Conservation (phyloP, 768 basidiomycete genomes). For the Nevesoporus exiguus region DNA sequence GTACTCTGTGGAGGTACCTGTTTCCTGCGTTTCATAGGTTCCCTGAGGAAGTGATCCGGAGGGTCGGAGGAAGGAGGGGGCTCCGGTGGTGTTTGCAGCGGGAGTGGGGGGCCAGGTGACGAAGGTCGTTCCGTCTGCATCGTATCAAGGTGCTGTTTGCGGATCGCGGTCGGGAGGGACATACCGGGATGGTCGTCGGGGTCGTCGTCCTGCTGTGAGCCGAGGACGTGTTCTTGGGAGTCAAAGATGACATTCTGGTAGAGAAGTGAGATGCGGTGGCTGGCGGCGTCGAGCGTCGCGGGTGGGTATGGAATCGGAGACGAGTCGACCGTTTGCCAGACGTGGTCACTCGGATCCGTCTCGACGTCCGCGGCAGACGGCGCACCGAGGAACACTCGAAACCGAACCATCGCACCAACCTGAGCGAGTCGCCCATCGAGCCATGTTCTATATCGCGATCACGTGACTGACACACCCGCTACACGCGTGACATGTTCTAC, state of each 20-base stretch:
- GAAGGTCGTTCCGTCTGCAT: slow-evolving; percentile 45
- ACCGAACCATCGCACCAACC: not conserved
- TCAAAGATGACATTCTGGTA: slow-evolving; percentile 74
- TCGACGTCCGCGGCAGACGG: slow-evolving; percentile 34
- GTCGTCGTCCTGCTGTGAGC: slow-evolving; percentile 20
- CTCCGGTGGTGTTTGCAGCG: slow-evolving; percentile 20
- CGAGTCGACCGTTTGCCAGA: slow-evolving; percentile 43
- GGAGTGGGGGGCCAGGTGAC: slow-evolving; percentile 60
- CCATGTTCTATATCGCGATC: no score
- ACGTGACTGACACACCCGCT: slow-evolving; percentile 18
- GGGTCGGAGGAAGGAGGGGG: slow-evolving; percentile 25
- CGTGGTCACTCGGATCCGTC: slow-evolving; percentile 35
- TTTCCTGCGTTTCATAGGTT: slow-evolving; percentile 43
- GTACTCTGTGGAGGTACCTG: slow-evolving; percentile 45
- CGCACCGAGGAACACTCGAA: slow-evolving; percentile 33
- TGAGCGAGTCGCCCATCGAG: not conserved
- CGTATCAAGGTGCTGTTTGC: not conserved
- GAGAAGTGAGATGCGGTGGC: slow-evolving; percentile 61
- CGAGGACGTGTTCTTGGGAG: slow-evolving; percentile 32
- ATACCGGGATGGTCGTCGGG: slow-evolving; percentile 11
- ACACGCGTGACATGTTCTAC: slow-evolving; percentile 30
- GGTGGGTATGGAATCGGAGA: slow-evolving; percentile 35
- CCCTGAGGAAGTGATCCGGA: slow-evolving; percentile 26
- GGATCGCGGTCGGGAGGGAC: slow-evolving; percentile 11
- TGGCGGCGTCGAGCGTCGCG: slow-evolving; percentile 62